Conservation (phyloP, 2,329 filamentous ascomycete genomes). For the Trichoderma endophyticum region DNA sequence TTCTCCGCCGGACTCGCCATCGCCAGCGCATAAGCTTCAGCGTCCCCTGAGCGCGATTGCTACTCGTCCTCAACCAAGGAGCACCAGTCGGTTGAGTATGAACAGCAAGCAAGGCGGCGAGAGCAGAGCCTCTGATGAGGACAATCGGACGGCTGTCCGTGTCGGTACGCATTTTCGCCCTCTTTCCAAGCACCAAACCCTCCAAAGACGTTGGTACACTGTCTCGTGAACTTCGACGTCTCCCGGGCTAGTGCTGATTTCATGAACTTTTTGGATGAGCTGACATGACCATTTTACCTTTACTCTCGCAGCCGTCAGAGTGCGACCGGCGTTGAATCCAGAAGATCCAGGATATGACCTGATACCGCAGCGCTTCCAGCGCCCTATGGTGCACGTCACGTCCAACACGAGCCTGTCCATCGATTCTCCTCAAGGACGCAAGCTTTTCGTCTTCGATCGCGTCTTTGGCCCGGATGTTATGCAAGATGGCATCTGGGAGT, state of each 20-base stretch:
- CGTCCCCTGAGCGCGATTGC: constrained; percentile 76
- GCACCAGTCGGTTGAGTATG: constrained; percentile 82
- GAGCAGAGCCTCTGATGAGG: constrained; percentile 85
- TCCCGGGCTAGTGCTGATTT: background rate
- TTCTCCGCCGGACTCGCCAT: constrained; percentile 70
- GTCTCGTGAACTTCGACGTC: background rate
- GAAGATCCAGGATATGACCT: constrained; percentile 90
- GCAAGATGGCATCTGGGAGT: constrained; percentile 93
- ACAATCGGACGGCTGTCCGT: constrained; percentile 88
- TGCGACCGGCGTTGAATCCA: constrained; percentile 79
- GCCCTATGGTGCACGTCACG: constrained; percentile 85
- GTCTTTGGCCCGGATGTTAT: constrained; percentile 81
- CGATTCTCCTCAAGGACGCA: constrained; percentile 87
- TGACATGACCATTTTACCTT: background rate
- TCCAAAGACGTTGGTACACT: background rate
- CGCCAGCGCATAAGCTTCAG: constrained; percentile 55
- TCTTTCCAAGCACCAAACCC: background rate
- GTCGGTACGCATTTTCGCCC: constrained; percentile 69
- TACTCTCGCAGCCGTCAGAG: constrained; percentile 69
- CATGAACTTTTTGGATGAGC: background rate
- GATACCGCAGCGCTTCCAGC: constrained; percentile 92
- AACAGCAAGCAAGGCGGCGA: constrained; percentile 71
- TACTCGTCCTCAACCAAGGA: constrained; percentile 62
- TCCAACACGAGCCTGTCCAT: constrained; percentile 82
- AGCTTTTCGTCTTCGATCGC: constrained; percentile 94